Percentiles rank a stretch among this genome's conserved stretches.
Evolutionary conservation across 108 stramenopile genomes (phyloP).

Genomic region (Cyclotella distinguenda): DNA sequence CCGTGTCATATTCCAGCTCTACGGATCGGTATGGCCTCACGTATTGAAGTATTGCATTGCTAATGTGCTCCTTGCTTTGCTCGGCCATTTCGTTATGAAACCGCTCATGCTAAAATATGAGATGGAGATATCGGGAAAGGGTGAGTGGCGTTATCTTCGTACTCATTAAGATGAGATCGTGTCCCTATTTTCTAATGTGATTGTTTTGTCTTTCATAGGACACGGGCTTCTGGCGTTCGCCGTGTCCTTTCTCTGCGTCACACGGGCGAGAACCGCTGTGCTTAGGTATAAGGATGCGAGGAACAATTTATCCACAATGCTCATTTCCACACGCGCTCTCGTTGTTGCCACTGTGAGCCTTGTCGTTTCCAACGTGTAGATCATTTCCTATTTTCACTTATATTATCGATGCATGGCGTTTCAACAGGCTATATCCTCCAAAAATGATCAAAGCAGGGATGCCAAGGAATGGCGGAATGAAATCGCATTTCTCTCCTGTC

Average conservation of each 20-base stretch:
- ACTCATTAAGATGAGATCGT: too few relatives aligned
- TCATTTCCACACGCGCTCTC: conserved; percentile 6
- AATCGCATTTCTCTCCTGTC: conserved; percentile 16
- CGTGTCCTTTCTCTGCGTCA: conserved; percentile 1
- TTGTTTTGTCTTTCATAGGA: too few relatives aligned
- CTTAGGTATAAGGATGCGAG: conserved; percentile 10
- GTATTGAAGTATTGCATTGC: too few relatives aligned
- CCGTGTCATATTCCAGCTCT: too few relatives aligned
- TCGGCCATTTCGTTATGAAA: too few relatives aligned
- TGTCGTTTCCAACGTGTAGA: not conserved
- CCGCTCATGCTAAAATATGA: too few relatives aligned
- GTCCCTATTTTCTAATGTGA: too few relatives aligned
- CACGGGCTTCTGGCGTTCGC: conserved; percentile 4
- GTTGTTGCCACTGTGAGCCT: conserved; percentile 13
- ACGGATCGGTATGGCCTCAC: too few relatives aligned
- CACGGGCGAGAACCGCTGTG: conserved; percentile 1
- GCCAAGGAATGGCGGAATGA: conserved; percentile 17
- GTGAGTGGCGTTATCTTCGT: too few relatives aligned
- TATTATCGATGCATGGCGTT: too few relatives aligned
- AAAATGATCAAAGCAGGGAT: conserved; percentile 14
- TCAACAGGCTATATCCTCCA: conserved; percentile 9
- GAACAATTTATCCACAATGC: conserved; percentile 7
- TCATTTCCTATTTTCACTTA: not conserved
- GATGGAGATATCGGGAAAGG: too few relatives aligned
- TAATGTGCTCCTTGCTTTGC: too few relatives aligned